These are phyloP conservation scores for Kondoa malvinella DNA, from an alignment of 768 basidiomycete genomes.

Conservation along the genomic window DNA sequence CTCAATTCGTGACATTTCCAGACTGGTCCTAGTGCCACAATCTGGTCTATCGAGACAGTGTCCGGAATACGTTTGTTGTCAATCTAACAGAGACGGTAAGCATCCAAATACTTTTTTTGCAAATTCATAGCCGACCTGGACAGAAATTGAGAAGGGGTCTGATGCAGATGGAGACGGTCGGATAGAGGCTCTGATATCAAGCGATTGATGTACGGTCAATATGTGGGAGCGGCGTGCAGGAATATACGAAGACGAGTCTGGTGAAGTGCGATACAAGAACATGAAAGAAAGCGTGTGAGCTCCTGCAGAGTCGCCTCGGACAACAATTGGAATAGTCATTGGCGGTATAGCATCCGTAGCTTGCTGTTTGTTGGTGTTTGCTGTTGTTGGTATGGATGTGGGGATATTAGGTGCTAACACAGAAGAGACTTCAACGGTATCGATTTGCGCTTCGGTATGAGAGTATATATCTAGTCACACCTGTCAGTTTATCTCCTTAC, in stretches of 20 bases:
- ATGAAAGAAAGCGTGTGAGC: conserved; percentile 13
- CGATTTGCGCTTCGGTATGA: neutral
- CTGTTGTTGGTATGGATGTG: neutral
- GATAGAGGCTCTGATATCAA: neutral
- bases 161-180: neutral
- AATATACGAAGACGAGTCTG: neutral
- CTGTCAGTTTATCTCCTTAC: neutral
- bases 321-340: conserved; percentile 13
- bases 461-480: neutral
- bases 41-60: neutral
- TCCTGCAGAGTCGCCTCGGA: neutral
- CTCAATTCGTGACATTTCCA: too few relatives aligned
- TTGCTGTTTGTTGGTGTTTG: neutral
- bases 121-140: neutral
- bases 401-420: neutral
- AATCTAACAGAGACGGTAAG: neutral
- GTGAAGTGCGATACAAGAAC: neutral
- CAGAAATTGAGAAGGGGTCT: neutral
- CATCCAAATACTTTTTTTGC: neutral
- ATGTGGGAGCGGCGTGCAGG: neutral
- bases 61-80: neutral
- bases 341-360: neutral
- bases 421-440: neutral
- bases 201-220: neutral
- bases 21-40: neutral